Evolutionary conservation across 345 rosid genomes (phyloP).

Genomic region (Eutrema yunnanense): DNA sequence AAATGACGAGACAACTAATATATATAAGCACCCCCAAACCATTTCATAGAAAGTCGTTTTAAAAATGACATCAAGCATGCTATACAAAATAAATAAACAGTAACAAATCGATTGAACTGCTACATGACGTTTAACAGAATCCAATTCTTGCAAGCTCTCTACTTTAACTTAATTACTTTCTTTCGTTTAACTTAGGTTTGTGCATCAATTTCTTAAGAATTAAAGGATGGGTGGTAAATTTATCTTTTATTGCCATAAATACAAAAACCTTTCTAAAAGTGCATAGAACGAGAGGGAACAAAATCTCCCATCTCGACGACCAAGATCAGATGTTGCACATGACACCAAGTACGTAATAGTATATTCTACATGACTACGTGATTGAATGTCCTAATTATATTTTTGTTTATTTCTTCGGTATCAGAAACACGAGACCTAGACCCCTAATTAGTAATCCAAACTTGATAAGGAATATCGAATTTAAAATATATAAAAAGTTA

Average conservation of each 20-base stretch:
- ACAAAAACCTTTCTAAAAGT: not conserved
- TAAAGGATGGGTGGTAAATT: not conserved
- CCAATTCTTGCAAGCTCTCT: not conserved
- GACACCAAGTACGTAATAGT: not conserved
- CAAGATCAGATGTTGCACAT: conserved; percentile 3
- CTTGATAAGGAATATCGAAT: too few species aligned
- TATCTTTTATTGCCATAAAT: not conserved
- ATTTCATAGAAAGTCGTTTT: not conserved
- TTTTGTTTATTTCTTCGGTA: not conserved
- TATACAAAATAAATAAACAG: not conserved
- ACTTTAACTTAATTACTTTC: not conserved
- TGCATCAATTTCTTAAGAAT: not conserved
- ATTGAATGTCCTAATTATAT: not conserved
- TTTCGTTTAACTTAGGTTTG: not conserved
- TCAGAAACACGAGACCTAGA: not conserved
- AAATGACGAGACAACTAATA: not conserved
- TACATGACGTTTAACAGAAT: not conserved
- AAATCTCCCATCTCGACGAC: not conserved
- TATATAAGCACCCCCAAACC: not conserved
- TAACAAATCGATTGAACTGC: not conserved
- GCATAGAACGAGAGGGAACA: not conserved
- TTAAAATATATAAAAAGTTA: not conserved
- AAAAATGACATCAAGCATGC: not conserved
- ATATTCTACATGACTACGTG: not conserved
- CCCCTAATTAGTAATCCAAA: not conserved